phyloP scores from a whole-genome alignment of 176 grass and related monocot genomes.

The Cenchrus purpureus region DNA sequence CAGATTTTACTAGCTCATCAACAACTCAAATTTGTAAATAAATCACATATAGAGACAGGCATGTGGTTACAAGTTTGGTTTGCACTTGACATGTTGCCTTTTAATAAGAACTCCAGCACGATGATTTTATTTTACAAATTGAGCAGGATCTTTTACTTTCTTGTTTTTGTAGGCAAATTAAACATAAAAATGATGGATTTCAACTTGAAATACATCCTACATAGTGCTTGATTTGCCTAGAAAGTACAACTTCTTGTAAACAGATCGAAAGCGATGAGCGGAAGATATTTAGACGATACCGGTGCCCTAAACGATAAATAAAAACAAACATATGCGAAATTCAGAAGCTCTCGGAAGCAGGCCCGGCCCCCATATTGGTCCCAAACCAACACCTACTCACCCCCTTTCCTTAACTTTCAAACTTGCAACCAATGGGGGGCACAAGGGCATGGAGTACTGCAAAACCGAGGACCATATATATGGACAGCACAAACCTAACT shows the following conservation, averaged over 20 bases:
- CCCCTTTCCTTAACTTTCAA: slow-evolving; percentile 21
- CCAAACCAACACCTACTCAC: neutral
- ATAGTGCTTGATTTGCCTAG: neutral
- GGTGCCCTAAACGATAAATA: neutral
- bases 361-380: neutral
- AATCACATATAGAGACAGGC: neutral
- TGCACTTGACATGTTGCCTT: no score
- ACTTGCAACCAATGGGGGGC: slow-evolving; percentile 34
- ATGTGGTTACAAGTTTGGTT: neutral
- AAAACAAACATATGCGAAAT: neutral
- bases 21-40: neutral
- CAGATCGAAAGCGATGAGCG: neutral
- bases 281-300: neutral
- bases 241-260: neutral
- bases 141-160: neutral
- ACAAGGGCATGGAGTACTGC: slow-evolving; percentile 17
- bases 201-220: neutral
- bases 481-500: slow-evolving; percentile 35
- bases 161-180: neutral
- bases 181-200: neutral
- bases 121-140: no score
- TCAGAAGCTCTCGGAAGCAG: neutral
- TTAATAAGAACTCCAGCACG: no score
- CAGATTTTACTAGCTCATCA: neutral
- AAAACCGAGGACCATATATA: slow-evolving; percentile 38